These are phyloP conservation scores for Zasmidium citrigriseum DNA, from an alignment of 2,329 filamentous ascomycete species.

Conservation along the genomic window DNA sequence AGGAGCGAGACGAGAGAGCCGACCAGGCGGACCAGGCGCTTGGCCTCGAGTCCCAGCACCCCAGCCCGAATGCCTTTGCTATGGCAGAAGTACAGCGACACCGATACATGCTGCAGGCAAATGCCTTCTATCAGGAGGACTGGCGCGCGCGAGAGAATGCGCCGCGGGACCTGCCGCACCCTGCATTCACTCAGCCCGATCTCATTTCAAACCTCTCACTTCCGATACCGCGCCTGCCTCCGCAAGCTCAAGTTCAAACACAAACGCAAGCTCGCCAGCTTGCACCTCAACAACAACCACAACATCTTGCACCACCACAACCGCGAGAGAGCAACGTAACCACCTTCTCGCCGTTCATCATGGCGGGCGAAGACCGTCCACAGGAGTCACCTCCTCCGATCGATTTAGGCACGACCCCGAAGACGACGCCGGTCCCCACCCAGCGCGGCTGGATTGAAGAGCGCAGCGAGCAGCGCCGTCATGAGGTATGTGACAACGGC, in stretches of 20 bases:
- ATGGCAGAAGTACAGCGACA: conserved; percentile 23
- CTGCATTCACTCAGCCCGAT: conserved; percentile 22
- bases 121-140: conserved; percentile 37
- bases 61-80: conserved; percentile 34
- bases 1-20: not conserved
- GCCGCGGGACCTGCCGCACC: conserved; percentile 21
- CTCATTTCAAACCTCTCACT: not conserved
- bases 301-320: not conserved
- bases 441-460: conserved; percentile 43
- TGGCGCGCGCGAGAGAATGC: not conserved
- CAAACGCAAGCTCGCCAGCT: not conserved
- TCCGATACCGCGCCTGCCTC: not conserved
- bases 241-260: not conserved
- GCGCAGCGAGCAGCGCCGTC: conserved; percentile 34
- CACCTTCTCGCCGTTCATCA: conserved; percentile 31
- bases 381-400: conserved; percentile 25
- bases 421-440: conserved; percentile 32
- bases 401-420: conserved; percentile 30
- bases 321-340: conserved; percentile 25
- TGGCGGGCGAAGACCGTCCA: conserved; percentile 12
- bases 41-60: conserved; percentile 9
- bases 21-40: not conserved
- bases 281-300: not conserved
- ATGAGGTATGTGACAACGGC: no score
- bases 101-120: conserved; percentile 29